Base-by-base conservation (phyloP, 306 rosid species). In the Luffa acutangula region DNA sequence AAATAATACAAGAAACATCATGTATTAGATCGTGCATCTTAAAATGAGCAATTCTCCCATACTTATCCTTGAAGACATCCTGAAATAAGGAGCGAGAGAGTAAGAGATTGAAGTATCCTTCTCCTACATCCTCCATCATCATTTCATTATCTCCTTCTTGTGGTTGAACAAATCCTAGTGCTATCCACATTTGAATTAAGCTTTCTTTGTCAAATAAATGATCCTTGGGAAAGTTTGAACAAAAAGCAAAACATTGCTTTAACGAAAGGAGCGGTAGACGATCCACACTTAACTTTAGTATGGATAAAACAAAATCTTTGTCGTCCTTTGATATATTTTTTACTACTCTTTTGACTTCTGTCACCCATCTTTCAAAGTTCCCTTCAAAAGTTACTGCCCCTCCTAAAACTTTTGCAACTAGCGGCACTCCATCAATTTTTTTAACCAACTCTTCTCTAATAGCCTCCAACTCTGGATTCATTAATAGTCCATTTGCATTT, bases 201-300 rank as follows among this genome's bases (percentile, higher is more conserved):
- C 14, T 10, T 31, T 81, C 37, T 59, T 58, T 77, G 5, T 20
- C 0, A 0, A 76, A 39, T 8, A 10, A 0, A 41, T 0, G 4
- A 56, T 4, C 77, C 10, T 67, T 46, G 1, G 75, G 21, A 34
- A 79, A 79, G 5, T 43, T 63, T 54, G 84, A 76, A 34, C 80
- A 76, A 34, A 54, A 81, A 7, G 73, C 60, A 77, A 81, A 81
- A 66, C 81, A 76, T 34, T 65, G 81, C 53, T 81, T 81, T 41
- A 81, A 41, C 4, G 51, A 7, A 18, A 75, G 13, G 0, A 13
- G 9, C 20, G 75, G 57, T 31, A 81, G 17, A 42, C 25, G 10
- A 77, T 51, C 65, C 36, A 81, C 65, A 45, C 79, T 80, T 46
- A 74, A 21, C 21, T 62, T 60, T 6, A 74, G 4, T 12, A 17